Percentiles rank a stretch among this genome's conserved stretches.
phyloP scores from a whole-genome alignment of 495 filamentous ascomycete genomes.

The Trichoderma parareesei region DNA sequence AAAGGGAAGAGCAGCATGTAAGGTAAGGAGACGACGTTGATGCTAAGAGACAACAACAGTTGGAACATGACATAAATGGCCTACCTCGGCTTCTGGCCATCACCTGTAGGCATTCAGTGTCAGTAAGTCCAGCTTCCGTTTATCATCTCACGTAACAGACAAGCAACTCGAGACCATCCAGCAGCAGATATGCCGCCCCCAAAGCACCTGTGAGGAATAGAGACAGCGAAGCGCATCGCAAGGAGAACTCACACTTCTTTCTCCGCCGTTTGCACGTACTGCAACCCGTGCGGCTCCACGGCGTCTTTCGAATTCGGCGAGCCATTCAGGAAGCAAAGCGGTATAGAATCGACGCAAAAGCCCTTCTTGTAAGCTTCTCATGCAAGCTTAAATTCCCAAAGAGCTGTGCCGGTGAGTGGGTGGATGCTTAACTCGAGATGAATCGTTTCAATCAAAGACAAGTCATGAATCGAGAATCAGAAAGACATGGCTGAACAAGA shows the following conservation, averaged over 20 bases:
- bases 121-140: neutral
- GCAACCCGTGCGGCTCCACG: conserved; percentile 7
- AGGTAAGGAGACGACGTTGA: neutral
- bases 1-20: too few species aligned
- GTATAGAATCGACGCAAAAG: neutral
- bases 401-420: too few species aligned
- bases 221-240: too few species aligned
- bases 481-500: too few species aligned
- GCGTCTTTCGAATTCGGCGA: neutral
- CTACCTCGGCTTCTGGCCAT: conserved; percentile 4
- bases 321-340: neutral
- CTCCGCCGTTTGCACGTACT: conserved; percentile 3
- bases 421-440: neutral
- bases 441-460: neutral
- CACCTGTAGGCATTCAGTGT: neutral
- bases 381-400: neutral
- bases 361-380: neutral
- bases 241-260: conserved; percentile 1
- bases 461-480: neutral
- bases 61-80: neutral
- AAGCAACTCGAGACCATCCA: too few species aligned
- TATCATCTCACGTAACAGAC: neutral
- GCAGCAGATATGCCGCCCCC: too few species aligned
- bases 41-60: neutral
- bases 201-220: too few species aligned